Base-by-base conservation (phyloP, 2,329 filamentous ascomycete genomes). In the Shiraia sp. region DNA sequence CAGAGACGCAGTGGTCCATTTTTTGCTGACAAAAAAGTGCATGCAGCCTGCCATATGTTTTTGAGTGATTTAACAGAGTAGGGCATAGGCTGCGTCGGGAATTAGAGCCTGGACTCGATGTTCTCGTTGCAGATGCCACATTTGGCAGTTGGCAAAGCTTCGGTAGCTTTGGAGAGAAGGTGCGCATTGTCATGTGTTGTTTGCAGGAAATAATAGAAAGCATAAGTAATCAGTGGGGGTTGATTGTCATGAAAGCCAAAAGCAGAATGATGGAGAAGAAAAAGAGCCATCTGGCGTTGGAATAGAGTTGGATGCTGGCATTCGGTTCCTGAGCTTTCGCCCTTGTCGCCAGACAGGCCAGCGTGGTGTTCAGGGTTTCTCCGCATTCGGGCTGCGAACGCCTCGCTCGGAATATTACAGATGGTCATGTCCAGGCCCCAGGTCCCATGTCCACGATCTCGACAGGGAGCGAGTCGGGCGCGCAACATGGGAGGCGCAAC, bases 361-460 rank as follows among this genome's bases (percentile, higher is more conserved):
- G 46, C 48, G 49, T 22, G 51, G 56, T 63, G 63, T 53, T 58
- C 63, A 64, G 63, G 64, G 63, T 53, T 57, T 66, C 65, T 69
- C 66, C 66, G 56, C 65, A 66, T 46, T 55, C 57, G 54, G 51
- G n/a, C 57, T 63, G 57, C 59, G 55, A 65, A 63, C 60, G 60
- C 61, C 62, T 61, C 56, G 53, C 49, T 63, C 61, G 61, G 64
- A 65, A 63, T 50, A 59, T 66, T 66, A 61, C 61, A 47, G 40
- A 38, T 55, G 57, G 56, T 54, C 55, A 63, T 55, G 57, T 56
- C 59, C 63, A 65, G 62, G 60, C 63, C 61, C 65, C 65, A 65
- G 66, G 63, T 58, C 60, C n/a, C n/a, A n/a, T n/a, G n/a, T n/a
- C n/a, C n/a, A 51, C 61, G 63, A 66, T 66, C 60, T 49, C 53